Base-by-base conservation (phyloP, 495 filamentous ascomycete genomes). In the Rhypophila decipiens region DNA sequence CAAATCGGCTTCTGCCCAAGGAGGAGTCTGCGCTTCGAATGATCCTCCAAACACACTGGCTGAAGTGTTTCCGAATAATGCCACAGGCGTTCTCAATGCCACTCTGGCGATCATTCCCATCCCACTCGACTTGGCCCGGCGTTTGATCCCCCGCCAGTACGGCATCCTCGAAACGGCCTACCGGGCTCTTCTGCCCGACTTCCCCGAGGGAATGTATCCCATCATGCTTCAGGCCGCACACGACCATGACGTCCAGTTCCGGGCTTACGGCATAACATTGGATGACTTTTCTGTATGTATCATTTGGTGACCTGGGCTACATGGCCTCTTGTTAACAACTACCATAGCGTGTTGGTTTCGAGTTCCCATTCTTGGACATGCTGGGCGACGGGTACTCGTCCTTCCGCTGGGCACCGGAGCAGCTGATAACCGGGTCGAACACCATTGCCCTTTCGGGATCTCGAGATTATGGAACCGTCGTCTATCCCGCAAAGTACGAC, bases 351-450 rank as follows among this genome's bases (percentile, higher is more conserved):
- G 61, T 64, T n/a, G 67, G 66, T 2, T 61, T 71, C 27, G 69
- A 72, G 61, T 72, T 72, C 50, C 69, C 69, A 10, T 72, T 70
- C 50, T n/a, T 72, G 10, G 65, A 67, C 42, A 51, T 66, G 34
- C 41, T 64, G 4, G 56, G 57, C 23, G 59, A 67, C 38, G 66
- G 67, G 0, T 50, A 63, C 42, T 56, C 61, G 1, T 64, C 67
- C 7, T 72, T 67, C 55, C 66, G 67, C 31, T 72, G 69, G 69
- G 63, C 63, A 2, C 61, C 61, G 3, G 56, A 55, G 1, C 65
- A 65, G 48, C 48, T 72, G 13, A 70, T 72, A 47, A 63, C 54
- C 5, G 56, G 53, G 0, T 29, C 24, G 33, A 67, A 70, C 47
- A 24, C 39, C 12, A 53, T 66, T 27, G 69, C 69, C 20, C 42